A percentile compares a stretch with the other conserved stretches of the same genome.
phyloP scores from a whole-genome alignment of 495 filamentous ascomycete species.

The Sporormia fimetaria region DNA sequence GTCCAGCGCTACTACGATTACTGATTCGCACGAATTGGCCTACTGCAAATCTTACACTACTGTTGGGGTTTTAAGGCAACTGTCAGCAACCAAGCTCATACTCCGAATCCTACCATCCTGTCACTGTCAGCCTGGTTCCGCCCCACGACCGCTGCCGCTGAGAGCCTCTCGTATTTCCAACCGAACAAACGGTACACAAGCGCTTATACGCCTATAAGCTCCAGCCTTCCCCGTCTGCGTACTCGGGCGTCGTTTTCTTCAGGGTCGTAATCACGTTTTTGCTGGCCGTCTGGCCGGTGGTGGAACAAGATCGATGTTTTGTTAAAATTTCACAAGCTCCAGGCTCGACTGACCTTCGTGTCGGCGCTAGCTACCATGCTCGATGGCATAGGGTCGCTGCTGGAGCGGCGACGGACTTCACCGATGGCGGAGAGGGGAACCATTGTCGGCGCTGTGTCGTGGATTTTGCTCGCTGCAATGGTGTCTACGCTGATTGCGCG shows the following conservation, averaged over 20 bases:
- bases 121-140: conserved; percentile 8
- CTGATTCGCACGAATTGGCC: no score
- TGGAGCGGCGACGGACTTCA: conserved; percentile 8
- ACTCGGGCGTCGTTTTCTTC: conserved; percentile 1
- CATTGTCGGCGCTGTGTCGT: conserved; percentile 15
- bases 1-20: no score
- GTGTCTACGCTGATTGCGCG: conserved; percentile 8
- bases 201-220: conserved; percentile 16
- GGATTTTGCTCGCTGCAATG: conserved; percentile 11
- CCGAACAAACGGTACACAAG: no score
- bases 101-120: conserved; percentile 16
- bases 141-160: background rate
- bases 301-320: conserved; percentile 13
- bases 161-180: no score
- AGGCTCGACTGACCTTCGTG: conserved; percentile 4
- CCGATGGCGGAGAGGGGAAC: conserved; percentile 12
- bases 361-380: conserved; percentile 10
- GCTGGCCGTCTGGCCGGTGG: conserved; percentile 18
- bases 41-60: no score
- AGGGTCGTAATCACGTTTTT: conserved; percentile 13
- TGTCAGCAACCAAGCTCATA: conserved; percentile 18
- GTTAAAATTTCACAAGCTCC: conserved; percentile 1
- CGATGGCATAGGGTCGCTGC: conserved; percentile 10
- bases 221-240: conserved; percentile 3
- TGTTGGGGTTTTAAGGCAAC: no score